Evolutionary conservation across 345 rosid genomes (phyloP).

Genomic region (Cardamine chenopodiifolia): DNA sequence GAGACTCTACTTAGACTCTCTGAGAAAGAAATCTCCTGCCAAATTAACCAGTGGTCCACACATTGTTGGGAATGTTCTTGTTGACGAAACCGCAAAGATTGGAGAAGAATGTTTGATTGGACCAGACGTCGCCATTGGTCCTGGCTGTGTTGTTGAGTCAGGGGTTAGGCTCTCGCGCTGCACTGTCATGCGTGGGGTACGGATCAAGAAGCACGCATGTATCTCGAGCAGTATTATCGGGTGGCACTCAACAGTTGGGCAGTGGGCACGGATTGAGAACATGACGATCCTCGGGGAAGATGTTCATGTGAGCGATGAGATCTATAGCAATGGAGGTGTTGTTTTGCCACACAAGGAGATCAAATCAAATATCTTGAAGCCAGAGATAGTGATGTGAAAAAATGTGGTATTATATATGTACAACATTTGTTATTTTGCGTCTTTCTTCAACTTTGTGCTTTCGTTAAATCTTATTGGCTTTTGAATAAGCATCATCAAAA

Average conservation of each 20-base stretch:
- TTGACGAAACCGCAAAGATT: constrained; percentile 83
- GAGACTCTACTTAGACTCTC: constrained; percentile 93
- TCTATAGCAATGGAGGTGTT: constrained; percentile 97
- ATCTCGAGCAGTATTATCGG: constrained; percentile 93
- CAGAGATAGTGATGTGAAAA: constrained; percentile 93
- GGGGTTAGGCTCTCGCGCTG: constrained; percentile 97
- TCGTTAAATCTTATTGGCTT: constrained; percentile 29
- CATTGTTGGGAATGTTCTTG: constrained; percentile 82
- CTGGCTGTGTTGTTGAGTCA: constrained; percentile 86
- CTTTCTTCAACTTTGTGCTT: constrained; percentile 11
- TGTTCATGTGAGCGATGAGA: constrained; percentile 91
- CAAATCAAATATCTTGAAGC: constrained; percentile 94
- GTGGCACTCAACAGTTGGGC: constrained; percentile 97
- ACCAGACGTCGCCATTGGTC: constrained; percentile 95
- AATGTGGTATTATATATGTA: constrained; percentile 13
- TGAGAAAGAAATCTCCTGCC: constrained; percentile 68
- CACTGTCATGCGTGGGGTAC: constrained; percentile 95
- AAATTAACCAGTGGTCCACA: constrained; percentile 64
- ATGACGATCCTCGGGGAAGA: constrained; percentile 98
- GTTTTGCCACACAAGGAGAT: constrained; percentile 98
- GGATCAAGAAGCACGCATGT: constrained; percentile 95
- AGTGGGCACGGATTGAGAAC: constrained; percentile 97
- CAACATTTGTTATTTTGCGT: neutral
- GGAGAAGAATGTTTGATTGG: constrained; percentile 98
- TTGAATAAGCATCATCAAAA: constrained; percentile 26